Percentiles rank a stretch among this genome's conserved stretches.
These are phyloP conservation scores for Naganishia antarctica DNA, from an alignment of 768 basidiomycete genomes.

Conservation along the genomic window DNA sequence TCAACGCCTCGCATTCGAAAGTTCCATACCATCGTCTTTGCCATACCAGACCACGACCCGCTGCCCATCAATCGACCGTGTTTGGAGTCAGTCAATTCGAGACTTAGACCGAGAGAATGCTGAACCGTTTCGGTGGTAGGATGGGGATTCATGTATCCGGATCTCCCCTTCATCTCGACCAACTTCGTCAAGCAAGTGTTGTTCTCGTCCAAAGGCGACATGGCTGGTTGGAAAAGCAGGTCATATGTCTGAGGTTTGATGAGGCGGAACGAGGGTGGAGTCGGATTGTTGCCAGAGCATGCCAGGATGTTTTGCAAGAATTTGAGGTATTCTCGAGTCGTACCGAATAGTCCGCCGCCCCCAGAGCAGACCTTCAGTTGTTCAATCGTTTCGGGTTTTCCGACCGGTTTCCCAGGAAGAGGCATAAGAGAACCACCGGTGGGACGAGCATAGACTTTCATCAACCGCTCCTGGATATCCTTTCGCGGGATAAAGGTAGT, in stretches of 20 bases:
- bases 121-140: conserved; percentile 14
- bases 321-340: conserved; percentile 35
- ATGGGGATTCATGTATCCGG: conserved; percentile 1
- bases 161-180: conserved; percentile 12
- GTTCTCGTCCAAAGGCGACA: conserved; percentile 7
- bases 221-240: conserved; percentile 33
- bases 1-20: too few relatives aligned
- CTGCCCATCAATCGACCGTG: conserved; percentile 34
- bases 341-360: conserved; percentile 40
- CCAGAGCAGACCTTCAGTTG: conserved; percentile 27
- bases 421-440: conserved; percentile 3
- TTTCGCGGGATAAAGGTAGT: conserved; percentile 37
- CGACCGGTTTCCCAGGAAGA: conserved; percentile 29
- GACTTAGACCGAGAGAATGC: conserved; percentile 34
- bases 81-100: conserved; percentile 31
- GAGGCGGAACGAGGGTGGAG: conserved; percentile 32
- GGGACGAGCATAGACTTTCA: conserved; percentile 15
- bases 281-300: conserved; percentile 9
- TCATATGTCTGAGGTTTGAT: conserved; percentile 26
- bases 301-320: conserved; percentile 39
- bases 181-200: conserved; percentile 2
- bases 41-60: conserved; percentile 38
- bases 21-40: conserved; percentile 21
- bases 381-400: conserved; percentile 29
- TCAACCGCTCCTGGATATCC: conserved; percentile 30